Conservation (phyloP, 208 protist species). For the Strigomonas culicis region DNA sequence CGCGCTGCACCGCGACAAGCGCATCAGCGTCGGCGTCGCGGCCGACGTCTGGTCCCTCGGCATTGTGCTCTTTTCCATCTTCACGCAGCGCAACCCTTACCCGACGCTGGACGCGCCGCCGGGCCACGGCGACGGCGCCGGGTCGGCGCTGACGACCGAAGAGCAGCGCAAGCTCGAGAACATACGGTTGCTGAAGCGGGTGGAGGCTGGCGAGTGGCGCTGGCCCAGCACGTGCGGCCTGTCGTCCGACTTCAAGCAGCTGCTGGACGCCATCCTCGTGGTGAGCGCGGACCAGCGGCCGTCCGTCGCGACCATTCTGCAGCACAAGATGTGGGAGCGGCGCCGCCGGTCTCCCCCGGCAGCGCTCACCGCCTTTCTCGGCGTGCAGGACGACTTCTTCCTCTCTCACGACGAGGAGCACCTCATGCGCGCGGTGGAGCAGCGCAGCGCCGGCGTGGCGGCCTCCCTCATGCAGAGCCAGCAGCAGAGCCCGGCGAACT, state of each 20-base stretch:
- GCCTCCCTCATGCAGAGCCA: constrained; percentile 58
- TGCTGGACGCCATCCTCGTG: constrained; percentile 71
- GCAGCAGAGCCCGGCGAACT: constrained; percentile 23
- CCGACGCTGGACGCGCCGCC: constrained; percentile 10
- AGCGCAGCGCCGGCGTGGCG: constrained; percentile 71
- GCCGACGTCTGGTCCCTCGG: constrained; percentile 88
- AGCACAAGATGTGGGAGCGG: constrained; percentile 52
- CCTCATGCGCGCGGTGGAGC: constrained; percentile 76
- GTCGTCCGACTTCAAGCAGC: constrained; percentile 51
- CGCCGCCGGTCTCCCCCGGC: constrained; percentile 69
- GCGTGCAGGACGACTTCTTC: constrained; percentile 82
- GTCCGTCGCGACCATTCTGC: constrained; percentile 55
- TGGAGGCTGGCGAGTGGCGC: constrained; percentile 67
- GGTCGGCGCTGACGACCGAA: not conserved
- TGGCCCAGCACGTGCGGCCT: constrained; percentile 64
- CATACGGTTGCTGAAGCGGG: constrained; percentile 55
- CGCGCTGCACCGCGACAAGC: constrained; percentile 68
- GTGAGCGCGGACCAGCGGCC: constrained; percentile 51
- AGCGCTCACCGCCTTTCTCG: constrained; percentile 67
- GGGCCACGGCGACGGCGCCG: not conserved
- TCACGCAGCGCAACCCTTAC: constrained; percentile 86
- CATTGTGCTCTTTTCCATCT: constrained; percentile 88
- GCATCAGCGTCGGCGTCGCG: constrained; percentile 74
- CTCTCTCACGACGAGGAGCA: constrained; percentile 76
- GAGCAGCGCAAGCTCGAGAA: constrained; percentile 42